phyloP scores from a whole-genome alignment of 768 basidiomycete species.

The Gymnopilus junonius region DNA sequence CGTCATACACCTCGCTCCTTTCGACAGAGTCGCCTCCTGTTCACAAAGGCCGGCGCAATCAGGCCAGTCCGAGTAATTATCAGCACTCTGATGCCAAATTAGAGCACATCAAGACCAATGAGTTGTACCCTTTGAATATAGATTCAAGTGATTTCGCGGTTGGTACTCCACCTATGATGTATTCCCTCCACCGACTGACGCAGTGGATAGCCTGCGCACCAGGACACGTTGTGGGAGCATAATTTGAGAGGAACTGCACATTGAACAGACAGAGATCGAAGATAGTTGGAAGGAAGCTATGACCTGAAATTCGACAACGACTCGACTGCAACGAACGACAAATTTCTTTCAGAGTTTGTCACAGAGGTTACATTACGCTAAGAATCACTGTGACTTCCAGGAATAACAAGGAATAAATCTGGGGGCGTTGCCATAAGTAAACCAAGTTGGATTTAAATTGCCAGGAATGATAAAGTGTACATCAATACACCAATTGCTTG shows the following conservation, averaged over 20 bases:
- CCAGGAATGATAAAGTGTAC: too few relatives aligned
- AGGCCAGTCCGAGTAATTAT: background rate
- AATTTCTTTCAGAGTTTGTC: too few relatives aligned
- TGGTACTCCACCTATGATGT: conserved; percentile 1
- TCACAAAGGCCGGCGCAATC: background rate
- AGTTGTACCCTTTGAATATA: background rate
- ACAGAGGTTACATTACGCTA: too few relatives aligned
- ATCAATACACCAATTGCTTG: too few relatives aligned
- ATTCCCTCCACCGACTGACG: background rate
- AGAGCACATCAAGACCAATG: background rate
- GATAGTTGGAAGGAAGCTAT: too few relatives aligned
- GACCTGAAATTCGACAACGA: too few relatives aligned
- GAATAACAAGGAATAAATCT: too few relatives aligned
- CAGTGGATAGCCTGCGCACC: background rate
- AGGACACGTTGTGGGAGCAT: background rate
- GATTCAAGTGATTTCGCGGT: background rate
- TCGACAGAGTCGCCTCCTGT: background rate
- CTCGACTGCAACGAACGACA: too few relatives aligned
- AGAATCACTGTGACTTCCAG: too few relatives aligned
- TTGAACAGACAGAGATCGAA: too few relatives aligned
- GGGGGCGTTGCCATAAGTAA: too few relatives aligned
- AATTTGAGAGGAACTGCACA: background rate
- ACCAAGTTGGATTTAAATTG: too few relatives aligned
- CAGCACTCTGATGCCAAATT: background rate
- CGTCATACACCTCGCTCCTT: background rate